These are phyloP conservation scores for Bipolaris zeicola DNA, from an alignment of 2,329 filamentous ascomycete genomes.

Conservation along the genomic window DNA sequence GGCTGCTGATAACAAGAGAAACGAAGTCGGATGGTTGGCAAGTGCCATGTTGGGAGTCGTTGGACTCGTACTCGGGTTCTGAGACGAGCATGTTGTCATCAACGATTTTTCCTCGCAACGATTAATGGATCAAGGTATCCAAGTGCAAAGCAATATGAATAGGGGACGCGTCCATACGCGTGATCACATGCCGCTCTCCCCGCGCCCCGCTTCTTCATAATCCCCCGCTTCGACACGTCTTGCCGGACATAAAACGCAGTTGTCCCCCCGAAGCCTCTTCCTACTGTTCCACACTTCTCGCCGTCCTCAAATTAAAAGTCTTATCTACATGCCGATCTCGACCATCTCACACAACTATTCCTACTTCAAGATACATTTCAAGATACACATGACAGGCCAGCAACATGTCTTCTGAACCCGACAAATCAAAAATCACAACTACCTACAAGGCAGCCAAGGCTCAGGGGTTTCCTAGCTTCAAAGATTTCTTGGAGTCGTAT, in stretches of 20 bases:
- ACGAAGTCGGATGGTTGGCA: conserved; percentile 14
- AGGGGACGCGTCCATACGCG: too few relatives aligned
- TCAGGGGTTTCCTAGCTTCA: conserved; percentile 20
- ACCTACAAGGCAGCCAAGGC: conserved; percentile 20
- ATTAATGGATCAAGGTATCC: too few relatives aligned
- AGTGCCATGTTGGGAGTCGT: conserved; percentile 12
- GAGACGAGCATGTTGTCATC: background rate
- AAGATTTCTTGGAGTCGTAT: conserved; percentile 23
- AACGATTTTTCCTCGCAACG: background rate
- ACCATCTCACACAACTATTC: background rate
- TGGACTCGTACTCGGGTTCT: conserved; percentile 1
- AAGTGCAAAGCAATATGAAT: too few relatives aligned
- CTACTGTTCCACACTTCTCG: background rate
- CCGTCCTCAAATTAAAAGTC: background rate
- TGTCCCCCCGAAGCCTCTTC: background rate
- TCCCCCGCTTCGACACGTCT: background rate
- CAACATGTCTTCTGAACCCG: conserved; percentile 7
- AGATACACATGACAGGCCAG: too few relatives aligned
- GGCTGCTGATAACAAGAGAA: background rate
- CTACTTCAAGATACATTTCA: background rate
- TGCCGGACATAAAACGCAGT: background rate
- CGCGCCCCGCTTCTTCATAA: too few relatives aligned
- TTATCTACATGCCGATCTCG: too few relatives aligned
- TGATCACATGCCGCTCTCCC: too few relatives aligned
- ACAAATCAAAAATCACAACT: conserved; percentile 11